A percentile compares a stretch with the other conserved stretches of the same genome.
Evolutionary conservation across 2,329 filamentous ascomycete species (phyloP).

Genomic region (Lachnellula subtilissima): DNA sequence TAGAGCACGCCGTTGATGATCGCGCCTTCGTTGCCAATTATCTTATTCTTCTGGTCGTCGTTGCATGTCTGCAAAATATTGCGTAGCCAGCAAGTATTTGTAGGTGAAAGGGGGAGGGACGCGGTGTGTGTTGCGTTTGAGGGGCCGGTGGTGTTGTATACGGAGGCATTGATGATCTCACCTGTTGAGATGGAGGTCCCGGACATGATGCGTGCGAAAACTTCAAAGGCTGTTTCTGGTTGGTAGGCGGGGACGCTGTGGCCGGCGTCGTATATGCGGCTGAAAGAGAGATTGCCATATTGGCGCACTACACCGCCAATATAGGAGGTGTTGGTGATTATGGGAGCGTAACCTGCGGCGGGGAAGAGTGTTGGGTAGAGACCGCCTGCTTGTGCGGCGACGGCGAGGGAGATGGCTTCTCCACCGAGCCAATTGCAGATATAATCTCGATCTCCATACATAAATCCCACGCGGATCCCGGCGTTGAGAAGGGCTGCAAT

Average conservation of each 20-base stretch:
- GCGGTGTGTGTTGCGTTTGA: constrained; percentile 53
- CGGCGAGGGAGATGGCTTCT: constrained; percentile 62
- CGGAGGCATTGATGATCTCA: constrained; percentile 44
- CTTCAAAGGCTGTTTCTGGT: constrained; percentile 48
- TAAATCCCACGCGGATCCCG: constrained; percentile 64
- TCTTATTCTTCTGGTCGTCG: constrained; percentile 43
- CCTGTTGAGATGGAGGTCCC: constrained; percentile 48
- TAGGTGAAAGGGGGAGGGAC: constrained; percentile 42
- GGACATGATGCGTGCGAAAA: constrained; percentile 55
- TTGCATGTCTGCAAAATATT: constrained; percentile 51
- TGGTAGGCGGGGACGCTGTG: constrained; percentile 58
- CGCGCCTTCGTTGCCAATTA: constrained; percentile 46
- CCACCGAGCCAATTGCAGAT: constrained; percentile 71
- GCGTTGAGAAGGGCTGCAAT: constrained; percentile 56
- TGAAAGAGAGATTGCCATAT: constrained; percentile 68
- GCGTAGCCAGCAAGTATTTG: constrained; percentile 58
- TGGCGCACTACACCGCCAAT: constrained; percentile 71
- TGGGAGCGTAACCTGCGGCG: constrained; percentile 65
- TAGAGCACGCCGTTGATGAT: constrained; percentile 58
- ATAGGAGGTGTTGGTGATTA: constrained; percentile 63
- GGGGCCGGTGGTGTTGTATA: constrained; percentile 54
- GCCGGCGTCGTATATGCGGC: constrained; percentile 61
- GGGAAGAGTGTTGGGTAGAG: constrained; percentile 53
- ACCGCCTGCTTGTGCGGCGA: constrained; percentile 46
- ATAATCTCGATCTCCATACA: constrained; percentile 64